phyloP scores from a whole-genome alignment of 176 grass and related monocot genomes.

The Stipa capillata region DNA sequence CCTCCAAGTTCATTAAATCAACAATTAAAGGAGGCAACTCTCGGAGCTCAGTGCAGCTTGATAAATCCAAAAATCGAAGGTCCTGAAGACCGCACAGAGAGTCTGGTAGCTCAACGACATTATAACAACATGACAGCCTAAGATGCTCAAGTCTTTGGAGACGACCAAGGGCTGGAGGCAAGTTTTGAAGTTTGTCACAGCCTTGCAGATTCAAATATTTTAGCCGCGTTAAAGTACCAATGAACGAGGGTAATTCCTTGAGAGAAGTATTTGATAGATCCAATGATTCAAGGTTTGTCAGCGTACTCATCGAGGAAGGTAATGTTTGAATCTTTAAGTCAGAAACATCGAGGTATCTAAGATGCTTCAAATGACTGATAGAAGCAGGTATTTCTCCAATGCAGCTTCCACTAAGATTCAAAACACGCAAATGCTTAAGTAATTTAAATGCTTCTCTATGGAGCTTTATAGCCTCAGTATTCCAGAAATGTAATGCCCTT shows the following conservation, averaged over 20 bases:
- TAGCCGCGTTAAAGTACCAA: not conserved
- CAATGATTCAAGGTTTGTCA: slow-evolving; percentile 25
- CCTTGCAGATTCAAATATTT: slow-evolving; percentile 28
- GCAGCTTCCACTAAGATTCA: slow-evolving; percentile 19
- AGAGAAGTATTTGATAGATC: slow-evolving; percentile 34
- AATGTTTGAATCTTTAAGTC: not conserved
- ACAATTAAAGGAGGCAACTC: not conserved
- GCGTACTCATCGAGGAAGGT: not conserved
- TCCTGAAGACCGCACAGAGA: not conserved
- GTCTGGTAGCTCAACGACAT: not conserved
- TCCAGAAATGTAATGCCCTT: slow-evolving; percentile 12
- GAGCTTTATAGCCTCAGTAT: not conserved
- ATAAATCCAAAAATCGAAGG: slow-evolving; percentile 24
- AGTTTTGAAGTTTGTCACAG: slow-evolving; percentile 6
- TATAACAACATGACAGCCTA: not conserved
- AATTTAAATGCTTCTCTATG: not conserved
- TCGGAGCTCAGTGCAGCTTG: slow-evolving; percentile 17
- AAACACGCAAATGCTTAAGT: slow-evolving; percentile 21
- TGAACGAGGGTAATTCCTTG: not conserved
- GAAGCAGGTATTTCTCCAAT: slow-evolving; percentile 5
- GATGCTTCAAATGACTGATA: slow-evolving; percentile 7
- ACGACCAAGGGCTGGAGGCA: not conserved
- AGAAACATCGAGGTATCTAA: slow-evolving; percentile 35
- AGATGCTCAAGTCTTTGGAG: slow-evolving; percentile 12
- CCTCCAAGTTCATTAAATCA: slow-evolving; percentile 12